Percentiles rank a stretch among this genome's conserved stretches.
Conservation (phyloP, 2,329 filamentous ascomycete species). For the Trichoderma semiorbis region DNA sequence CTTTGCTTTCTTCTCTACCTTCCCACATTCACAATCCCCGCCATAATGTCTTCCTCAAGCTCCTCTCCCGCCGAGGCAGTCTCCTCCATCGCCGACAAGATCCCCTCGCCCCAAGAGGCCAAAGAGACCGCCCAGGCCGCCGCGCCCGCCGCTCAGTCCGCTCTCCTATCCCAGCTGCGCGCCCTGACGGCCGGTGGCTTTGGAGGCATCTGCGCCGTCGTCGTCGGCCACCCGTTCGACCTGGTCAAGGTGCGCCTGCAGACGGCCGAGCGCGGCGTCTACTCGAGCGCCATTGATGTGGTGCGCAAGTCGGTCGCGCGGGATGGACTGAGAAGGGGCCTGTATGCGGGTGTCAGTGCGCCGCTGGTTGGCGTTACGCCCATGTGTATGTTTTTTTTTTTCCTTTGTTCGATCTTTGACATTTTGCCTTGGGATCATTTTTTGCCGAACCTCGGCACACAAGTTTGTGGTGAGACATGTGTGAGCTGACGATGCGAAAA, state of each 20-base stretch:
- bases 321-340: slow-evolving; percentile 73
- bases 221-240: slow-evolving; percentile 96
- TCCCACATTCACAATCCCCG: background rate
- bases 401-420: background rate
- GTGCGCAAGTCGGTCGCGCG: slow-evolving; percentile 83
- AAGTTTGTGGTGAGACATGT: background rate
- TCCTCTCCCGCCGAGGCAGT: slow-evolving; percentile 19
- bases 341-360: slow-evolving; percentile 96
- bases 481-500: background rate
- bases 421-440: background rate
- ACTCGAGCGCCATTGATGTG: slow-evolving; percentile 85
- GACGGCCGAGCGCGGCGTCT: slow-evolving; percentile 91
- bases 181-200: slow-evolving; percentile 88
- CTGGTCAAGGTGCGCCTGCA: slow-evolving; percentile 96
- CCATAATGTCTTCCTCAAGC: slow-evolving; percentile 18
- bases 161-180: slow-evolving; percentile 57
- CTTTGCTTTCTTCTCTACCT: background rate
- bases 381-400: slow-evolving; percentile 73
- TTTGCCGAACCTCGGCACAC: slow-evolving; percentile 3
- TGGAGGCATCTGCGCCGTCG: slow-evolving; percentile 86
- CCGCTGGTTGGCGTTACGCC: slow-evolving; percentile 94
- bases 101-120: slow-evolving; percentile 43
- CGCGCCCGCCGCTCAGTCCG: slow-evolving; percentile 28
- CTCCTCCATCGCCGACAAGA: slow-evolving; percentile 36
- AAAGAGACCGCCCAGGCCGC: slow-evolving; percentile 19